A percentile compares a stretch with the other conserved stretches of the same genome.
These are phyloP conservation scores for Tribonema minus DNA, from an alignment of 108 stramenopile species.

Conservation along the genomic window DNA sequence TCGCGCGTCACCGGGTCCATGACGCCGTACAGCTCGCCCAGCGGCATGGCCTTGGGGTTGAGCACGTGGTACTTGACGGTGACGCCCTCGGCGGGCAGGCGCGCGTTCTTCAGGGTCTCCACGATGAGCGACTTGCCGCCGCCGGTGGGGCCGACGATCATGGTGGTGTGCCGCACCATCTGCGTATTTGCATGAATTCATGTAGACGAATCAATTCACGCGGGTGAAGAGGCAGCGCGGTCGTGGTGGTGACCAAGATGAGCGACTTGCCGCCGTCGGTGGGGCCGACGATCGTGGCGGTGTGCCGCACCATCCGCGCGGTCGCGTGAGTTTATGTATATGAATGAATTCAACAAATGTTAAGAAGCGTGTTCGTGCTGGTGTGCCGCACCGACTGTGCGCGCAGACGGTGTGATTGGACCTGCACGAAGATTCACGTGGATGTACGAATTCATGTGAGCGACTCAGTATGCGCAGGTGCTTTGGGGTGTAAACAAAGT, in stretches of 20 bases:
- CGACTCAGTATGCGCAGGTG: too few species aligned
- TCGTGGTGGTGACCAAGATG: too few species aligned
- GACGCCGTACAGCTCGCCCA: conserved; percentile 67
- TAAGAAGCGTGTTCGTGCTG: too few species aligned
- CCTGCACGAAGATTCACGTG: too few species aligned
- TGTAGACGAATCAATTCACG: too few species aligned
- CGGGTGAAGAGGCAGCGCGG: too few species aligned
- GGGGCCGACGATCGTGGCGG: conserved; percentile 70
- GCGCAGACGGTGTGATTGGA: too few species aligned
- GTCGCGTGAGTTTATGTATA: too few species aligned
- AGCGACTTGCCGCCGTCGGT: conserved; percentile 69
- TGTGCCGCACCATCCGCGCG: conserved; percentile 60
- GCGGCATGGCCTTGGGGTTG: conserved; percentile 66
- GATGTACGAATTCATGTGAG: too few species aligned
- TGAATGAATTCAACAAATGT: too few species aligned
- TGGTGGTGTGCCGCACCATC: conserved; percentile 63
- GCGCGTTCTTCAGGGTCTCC: conserved; percentile 59
- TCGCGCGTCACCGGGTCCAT: conserved; percentile 70
- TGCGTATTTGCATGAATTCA: conserved; percentile 9
- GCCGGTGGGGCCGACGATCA: conserved; percentile 71
- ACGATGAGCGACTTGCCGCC: conserved; percentile 66
- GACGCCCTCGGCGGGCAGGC: conserved; percentile 52
- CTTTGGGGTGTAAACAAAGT: too few species aligned
- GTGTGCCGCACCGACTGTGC: too few species aligned
- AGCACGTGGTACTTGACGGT: conserved; percentile 58